phyloP scores from a whole-genome alignment of 169 alveolate species.

The Eimeria mitis region DNA sequence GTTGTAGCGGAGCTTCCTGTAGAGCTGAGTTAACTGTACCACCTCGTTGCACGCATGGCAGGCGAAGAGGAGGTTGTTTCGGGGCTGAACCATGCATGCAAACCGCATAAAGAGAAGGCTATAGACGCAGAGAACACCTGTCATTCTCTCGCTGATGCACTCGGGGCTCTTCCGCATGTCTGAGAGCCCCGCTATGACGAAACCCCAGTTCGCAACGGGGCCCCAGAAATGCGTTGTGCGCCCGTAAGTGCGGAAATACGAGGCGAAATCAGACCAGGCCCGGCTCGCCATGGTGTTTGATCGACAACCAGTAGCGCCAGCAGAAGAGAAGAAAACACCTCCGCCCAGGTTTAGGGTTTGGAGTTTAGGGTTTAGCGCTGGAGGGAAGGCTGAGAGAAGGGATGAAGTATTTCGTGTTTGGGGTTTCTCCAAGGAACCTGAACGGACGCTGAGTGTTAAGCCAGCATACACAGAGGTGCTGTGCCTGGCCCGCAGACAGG shows the following conservation, averaged over 20 bases:
- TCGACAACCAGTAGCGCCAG: background rate
- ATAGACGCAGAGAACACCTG: slow-evolving; percentile 93
- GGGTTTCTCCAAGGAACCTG: background rate
- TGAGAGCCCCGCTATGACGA: slow-evolving; percentile 91
- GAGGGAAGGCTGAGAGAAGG: too few species aligned
- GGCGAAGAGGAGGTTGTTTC: slow-evolving; percentile 80
- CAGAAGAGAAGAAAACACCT: background rate
- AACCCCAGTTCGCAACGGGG: slow-evolving; percentile 98
- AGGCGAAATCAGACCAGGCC: slow-evolving; percentile 31
- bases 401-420: background rate
- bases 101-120: slow-evolving; percentile 95
- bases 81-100: slow-evolving; percentile 91
- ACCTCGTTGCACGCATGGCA: slow-evolving; percentile 83
- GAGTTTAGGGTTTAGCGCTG: too few species aligned
- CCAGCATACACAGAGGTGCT: background rate
- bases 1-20: slow-evolving; percentile 71
- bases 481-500: background rate
- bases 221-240: slow-evolving; percentile 97
- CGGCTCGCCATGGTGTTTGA: slow-evolving; percentile 39
- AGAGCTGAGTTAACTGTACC: slow-evolving; percentile 82
- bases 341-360: too few species aligned
- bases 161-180: slow-evolving; percentile 82
- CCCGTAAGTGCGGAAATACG: slow-evolving; percentile 60
- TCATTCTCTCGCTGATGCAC: slow-evolving; percentile 87
- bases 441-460: background rate